A percentile compares a stretch with the other conserved stretches of the same genome.
Evolutionary conservation across 2,329 filamentous ascomycete species (phyloP).

Genomic region (Phialemonium atrogriseum): DNA sequence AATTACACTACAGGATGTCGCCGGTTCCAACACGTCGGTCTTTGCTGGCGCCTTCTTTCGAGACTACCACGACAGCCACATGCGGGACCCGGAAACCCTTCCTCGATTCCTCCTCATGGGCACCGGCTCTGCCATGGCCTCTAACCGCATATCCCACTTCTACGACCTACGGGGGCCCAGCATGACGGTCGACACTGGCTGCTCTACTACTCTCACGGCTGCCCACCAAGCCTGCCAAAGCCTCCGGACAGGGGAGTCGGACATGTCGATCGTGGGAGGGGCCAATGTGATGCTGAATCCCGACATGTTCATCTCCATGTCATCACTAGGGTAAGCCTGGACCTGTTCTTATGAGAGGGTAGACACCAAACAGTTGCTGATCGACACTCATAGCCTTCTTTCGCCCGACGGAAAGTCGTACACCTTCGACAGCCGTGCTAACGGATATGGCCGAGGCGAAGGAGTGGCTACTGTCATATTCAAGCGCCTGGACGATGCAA

Average conservation of each 20-base stretch:
- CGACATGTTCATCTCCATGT: conserved; percentile 17
- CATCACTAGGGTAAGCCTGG: conserved; percentile 8
- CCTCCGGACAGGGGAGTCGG: conserved; percentile 16
- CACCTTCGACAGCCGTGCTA: not conserved
- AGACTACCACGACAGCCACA: conserved; percentile 20
- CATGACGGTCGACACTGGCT: conserved; percentile 37
- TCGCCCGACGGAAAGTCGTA: not conserved
- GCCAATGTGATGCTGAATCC: conserved; percentile 16
- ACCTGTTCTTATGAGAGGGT: not conserved
- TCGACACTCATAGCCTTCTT: not conserved
- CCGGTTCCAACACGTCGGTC: conserved; percentile 22
- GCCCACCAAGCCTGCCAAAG: conserved; percentile 31
- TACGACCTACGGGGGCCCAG: conserved; percentile 32
- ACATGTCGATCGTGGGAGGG: conserved; percentile 17
- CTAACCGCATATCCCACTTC: conserved; percentile 32
- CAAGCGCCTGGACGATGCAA: conserved; percentile 32
- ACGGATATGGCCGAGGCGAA: conserved; percentile 17
- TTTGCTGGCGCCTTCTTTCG: conserved; percentile 21
- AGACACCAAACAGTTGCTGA: too few species aligned
- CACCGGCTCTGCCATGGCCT: conserved; percentile 23
- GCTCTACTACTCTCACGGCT: conserved; percentile 31
- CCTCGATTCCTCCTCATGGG: conserved; percentile 25
- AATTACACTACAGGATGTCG: conserved; percentile 16
- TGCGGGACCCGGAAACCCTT: conserved; percentile 15
- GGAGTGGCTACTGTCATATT: conserved; percentile 31